Evolutionary conservation across 1,284 basidiomycete species (phyloP).

Genomic region (Rhizoctonia solani): DNA sequence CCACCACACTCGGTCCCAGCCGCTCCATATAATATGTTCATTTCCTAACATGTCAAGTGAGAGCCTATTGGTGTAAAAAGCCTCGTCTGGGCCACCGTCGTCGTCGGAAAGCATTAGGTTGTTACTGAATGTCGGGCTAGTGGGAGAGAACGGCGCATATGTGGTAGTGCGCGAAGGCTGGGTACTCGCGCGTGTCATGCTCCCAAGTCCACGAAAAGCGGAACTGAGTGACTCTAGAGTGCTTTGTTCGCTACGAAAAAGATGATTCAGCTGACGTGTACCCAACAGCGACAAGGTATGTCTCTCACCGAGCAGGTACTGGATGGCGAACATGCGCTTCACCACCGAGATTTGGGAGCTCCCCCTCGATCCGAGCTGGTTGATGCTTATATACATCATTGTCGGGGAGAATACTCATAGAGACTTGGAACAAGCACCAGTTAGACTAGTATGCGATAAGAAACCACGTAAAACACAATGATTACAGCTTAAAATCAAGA

Average conservation of each 20-base stretch:
- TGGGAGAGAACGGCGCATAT: conserved; percentile 11
- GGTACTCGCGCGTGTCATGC: conserved; percentile 26
- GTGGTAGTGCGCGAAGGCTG: conserved; percentile 15
- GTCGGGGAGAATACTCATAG: conserved; percentile 29
- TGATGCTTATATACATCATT: conserved; percentile 16
- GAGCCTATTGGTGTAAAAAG: background rate
- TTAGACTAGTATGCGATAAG: too few species aligned
- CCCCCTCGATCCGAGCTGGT: background rate
- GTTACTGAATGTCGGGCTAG: conserved; percentile 7
- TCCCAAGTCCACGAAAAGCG: conserved; percentile 19
- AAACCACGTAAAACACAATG: conserved; percentile 11
- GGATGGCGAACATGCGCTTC: conserved; percentile 11
- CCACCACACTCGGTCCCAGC: conserved; percentile 20
- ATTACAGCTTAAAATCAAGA: conserved; percentile 5
- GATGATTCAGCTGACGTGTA: background rate
- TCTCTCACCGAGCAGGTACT: conserved; percentile 18
- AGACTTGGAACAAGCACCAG: too few species aligned
- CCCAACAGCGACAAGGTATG: background rate
- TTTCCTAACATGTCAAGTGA: background rate
- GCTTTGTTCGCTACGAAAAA: conserved; percentile 30
- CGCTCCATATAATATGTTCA: conserved; percentile 16
- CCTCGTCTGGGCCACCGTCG: conserved; percentile 28
- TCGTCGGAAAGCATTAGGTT: conserved; percentile 29
- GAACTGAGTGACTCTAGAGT: conserved; percentile 24
- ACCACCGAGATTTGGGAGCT: background rate